Conservation (phyloP, 192 early-diverging fungal genomes). For the Lunasporangiospora selenospora region DNA sequence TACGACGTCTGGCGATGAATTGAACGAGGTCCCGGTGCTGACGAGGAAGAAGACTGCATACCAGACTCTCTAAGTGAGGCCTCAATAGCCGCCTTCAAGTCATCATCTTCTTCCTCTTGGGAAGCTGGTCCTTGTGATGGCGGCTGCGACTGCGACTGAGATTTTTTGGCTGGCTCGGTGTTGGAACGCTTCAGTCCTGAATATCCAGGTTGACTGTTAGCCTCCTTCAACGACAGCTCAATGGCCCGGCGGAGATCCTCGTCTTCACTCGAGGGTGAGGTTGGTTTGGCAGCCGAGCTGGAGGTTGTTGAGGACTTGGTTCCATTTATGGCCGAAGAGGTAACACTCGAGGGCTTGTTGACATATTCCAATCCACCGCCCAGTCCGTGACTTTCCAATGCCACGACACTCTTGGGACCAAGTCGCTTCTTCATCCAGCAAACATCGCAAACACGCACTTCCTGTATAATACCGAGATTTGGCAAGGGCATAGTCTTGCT, state of each 20-base stretch:
- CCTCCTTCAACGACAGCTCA: constrained; percentile 86
- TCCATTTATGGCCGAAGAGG: constrained; percentile 24
- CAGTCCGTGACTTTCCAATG: constrained; percentile 16
- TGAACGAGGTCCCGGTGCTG: constrained; percentile 2
- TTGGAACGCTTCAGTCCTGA: too few species aligned
- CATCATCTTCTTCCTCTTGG: constrained; percentile 70
- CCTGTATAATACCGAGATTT: constrained; percentile 84
- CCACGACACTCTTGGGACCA: constrained; percentile 26
- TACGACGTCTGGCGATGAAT: constrained; percentile 5
- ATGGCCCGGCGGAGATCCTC: constrained; percentile 94
- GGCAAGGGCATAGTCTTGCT: constrained; percentile 86
- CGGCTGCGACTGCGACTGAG: not conserved
- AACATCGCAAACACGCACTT: constrained; percentile 95
- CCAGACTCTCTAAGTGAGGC: constrained; percentile 75
- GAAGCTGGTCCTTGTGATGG: constrained; percentile 1
- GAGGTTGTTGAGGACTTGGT: constrained; percentile 2
- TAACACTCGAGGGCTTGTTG: constrained; percentile 44
- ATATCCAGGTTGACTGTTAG: constrained; percentile 62
- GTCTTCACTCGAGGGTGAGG: constrained; percentile 65
- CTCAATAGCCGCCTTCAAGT: constrained; percentile 78
- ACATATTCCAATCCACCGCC: constrained; percentile 55
- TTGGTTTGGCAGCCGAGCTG: constrained; percentile 13
- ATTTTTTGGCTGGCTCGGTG: constrained; percentile 28
- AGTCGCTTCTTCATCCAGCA: constrained; percentile 77
- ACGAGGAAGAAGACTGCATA: constrained; percentile 23